Conservation (phyloP, 2,329 filamentous ascomycete genomes). For the Graphilbum fragrans region DNA sequence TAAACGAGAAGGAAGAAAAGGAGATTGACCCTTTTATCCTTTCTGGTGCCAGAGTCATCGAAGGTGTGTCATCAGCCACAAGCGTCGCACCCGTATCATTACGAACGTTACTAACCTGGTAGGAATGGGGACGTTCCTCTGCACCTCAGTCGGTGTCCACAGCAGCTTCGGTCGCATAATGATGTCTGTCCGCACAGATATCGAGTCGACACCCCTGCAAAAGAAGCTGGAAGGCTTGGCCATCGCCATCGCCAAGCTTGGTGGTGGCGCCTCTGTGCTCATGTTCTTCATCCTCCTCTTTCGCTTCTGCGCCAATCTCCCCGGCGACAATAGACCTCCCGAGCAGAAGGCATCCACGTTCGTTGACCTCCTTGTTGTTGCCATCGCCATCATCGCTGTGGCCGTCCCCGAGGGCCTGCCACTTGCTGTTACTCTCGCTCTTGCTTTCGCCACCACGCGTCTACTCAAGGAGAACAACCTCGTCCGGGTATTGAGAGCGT, state of each 20-base stretch:
- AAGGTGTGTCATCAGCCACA: too few relatives aligned
- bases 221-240: slow-evolving; percentile 64
- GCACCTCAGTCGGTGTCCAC: slow-evolving; percentile 60
- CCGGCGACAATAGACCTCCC: slow-evolving; percentile 39
- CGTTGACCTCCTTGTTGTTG: slow-evolving; percentile 64
- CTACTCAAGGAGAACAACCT: slow-evolving; percentile 71
- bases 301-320: slow-evolving; percentile 44
- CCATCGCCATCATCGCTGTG: slow-evolving; percentile 69
- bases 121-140: slow-evolving; percentile 63
- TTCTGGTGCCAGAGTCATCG: slow-evolving; percentile 67
- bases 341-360: slow-evolving; percentile 70
- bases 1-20: slow-evolving; percentile 52
- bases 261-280: slow-evolving; percentile 63
- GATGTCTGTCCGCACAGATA: slow-evolving; percentile 60
- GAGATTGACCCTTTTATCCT: slow-evolving; percentile 79
- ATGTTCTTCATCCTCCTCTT: slow-evolving; percentile 76
- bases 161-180: slow-evolving; percentile 67
- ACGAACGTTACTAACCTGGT: too few relatives aligned
- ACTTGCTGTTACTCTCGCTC: slow-evolving; percentile 61
- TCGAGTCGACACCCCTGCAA: slow-evolving; percentile 65
- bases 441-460: slow-evolving; percentile 64
- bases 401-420: slow-evolving; percentile 69
- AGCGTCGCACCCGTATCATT: too few relatives aligned
- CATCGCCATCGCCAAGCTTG: slow-evolving; percentile 66
- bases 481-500: slow-evolving; percentile 63